Percentiles rank a stretch among this genome's conserved stretches.
Evolutionary conservation across 108 stramenopile genomes (phyloP).

Genomic region (Schizochytrium sp.): DNA sequence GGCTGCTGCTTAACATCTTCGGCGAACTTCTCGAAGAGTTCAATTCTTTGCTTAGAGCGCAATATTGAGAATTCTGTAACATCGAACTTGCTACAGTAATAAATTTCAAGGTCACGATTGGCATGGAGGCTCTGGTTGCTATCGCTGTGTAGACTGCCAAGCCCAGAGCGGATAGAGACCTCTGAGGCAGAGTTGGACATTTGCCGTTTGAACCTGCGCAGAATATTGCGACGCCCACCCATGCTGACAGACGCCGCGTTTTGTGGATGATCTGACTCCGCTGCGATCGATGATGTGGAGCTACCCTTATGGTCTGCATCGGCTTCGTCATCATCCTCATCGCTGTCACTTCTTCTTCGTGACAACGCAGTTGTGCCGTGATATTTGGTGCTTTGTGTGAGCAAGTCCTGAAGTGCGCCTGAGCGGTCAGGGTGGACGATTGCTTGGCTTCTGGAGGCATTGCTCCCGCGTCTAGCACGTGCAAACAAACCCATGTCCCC

Average conservation of each 20-base stretch:
- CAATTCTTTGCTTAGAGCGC: neutral
- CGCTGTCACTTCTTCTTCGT: no score
- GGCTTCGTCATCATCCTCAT: no score
- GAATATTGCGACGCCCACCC: neutral
- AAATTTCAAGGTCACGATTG: neutral
- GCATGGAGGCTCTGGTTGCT: neutral
- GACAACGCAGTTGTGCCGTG: no score
- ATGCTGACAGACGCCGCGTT: neutral
- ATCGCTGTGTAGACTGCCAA: neutral
- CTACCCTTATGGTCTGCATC: no score
- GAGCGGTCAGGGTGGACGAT: no score
- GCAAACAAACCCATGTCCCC: no score
- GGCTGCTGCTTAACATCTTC: neutral
- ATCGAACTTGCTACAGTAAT: conserved; percentile 24
- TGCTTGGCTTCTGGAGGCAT: no score
- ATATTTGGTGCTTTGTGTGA: no score
- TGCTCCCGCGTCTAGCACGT: no score
- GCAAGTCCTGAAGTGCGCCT: no score
- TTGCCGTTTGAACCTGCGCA: neutral
- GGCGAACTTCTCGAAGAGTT: neutral
- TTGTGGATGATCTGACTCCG: no score
- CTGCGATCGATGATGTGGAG: no score
- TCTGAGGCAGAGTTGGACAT: neutral
- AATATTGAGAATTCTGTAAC: conserved; percentile 2
- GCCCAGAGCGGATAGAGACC: neutral